Base-by-base conservation (phyloP, 176 grass and related monocot species). In the Dactylis glomerata region DNA sequence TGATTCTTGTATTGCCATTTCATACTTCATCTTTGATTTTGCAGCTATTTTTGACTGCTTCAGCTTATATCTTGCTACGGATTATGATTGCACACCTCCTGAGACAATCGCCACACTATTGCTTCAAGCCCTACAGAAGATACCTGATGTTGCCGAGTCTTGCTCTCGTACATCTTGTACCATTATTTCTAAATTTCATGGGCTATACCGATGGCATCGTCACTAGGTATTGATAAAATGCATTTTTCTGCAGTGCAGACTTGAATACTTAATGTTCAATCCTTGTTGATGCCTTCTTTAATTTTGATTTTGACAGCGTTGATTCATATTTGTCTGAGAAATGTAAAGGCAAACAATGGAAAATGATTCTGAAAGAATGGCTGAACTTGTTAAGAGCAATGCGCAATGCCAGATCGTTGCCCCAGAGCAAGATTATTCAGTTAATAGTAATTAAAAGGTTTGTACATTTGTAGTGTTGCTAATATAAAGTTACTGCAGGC, bases 321-420 rank as follows among this genome's bases (percentile, higher is more conserved):
- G 83, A 93, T 80, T 85, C 83, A 75, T 98, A 93, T 80, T 76
- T 51, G 52, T 34, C 82, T 67, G 70, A 92, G 37, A 83, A 91
- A 80, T 98, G 96, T 81, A 90, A 90, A 86, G 89, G 91, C 52
- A 92, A 88, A 77, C 91, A 92, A n/a, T 95, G 93, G 96, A 95
- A 92, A 86, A 44, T 50, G 27, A 87, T 95, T 87, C 91, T 98
- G 27, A 95, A 92, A 88, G 96, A 98, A 88, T 98, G 96, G 96
- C 70, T 98, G 87, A 95, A 92, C 61, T 47, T 98, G 76, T 79
- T 98, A 38, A 86, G 76, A 85, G 79, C 78, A 81, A 93, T 95
- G 92, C 87, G 55, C 27, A 93, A 95, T 98, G 91, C 96, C 78
- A 71, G 85, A 68, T 98, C 96, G 20, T 93, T 98, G 76, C 95